Percentiles rank a stretch among this genome's conserved stretches.
Evolutionary conservation across 352 stramenopile genomes (phyloP).

Genomic region (Phytopythium cucurbitacearum): DNA sequence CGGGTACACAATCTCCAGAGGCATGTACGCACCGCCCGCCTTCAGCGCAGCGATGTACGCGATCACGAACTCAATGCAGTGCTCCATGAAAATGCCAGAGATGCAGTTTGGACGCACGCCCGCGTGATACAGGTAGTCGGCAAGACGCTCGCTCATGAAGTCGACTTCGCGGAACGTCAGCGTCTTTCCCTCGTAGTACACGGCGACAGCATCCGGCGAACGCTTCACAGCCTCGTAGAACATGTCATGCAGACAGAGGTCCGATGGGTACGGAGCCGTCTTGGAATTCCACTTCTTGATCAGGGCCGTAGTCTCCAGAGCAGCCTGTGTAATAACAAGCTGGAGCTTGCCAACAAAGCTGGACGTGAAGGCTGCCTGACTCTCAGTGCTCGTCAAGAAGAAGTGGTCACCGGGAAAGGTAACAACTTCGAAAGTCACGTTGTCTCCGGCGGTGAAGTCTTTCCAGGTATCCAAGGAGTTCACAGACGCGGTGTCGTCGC

Average conservation of each 20-base stretch:
- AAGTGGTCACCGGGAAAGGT: constrained; percentile 62
- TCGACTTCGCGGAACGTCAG: constrained; percentile 72
- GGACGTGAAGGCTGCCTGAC: constrained; percentile 25
- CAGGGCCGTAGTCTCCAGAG: constrained; percentile 38
- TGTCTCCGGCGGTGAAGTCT: constrained; percentile 11
- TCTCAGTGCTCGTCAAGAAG: constrained; percentile 37
- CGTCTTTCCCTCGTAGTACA: constrained; percentile 65
- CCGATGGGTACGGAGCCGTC: constrained; percentile 48
- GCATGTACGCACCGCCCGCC: constrained; percentile 90
- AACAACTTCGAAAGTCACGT: constrained; percentile 25
- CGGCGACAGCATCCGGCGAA: constrained; percentile 56
- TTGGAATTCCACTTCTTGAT: constrained; percentile 53
- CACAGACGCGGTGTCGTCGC: constrained; percentile 30
- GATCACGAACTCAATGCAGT: constrained; percentile 90
- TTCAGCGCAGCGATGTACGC: constrained; percentile 90
- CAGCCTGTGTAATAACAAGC: constrained; percentile 23
- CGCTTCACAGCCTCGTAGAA: constrained; percentile 65
- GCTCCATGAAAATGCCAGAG: constrained; percentile 89
- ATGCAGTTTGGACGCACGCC: constrained; percentile 69
- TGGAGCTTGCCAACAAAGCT: constrained; percentile 35
- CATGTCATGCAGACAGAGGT: constrained; percentile 79
- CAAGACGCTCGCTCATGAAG: constrained; percentile 57
- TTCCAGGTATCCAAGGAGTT: constrained; percentile 36
- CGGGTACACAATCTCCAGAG: constrained; percentile 86
- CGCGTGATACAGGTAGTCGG: constrained; percentile 55